A percentile compares a stretch with the other conserved stretches of the same genome.
These are phyloP conservation scores for Physcia stellaris DNA, from an alignment of 495 filamentous ascomycete genomes.

Conservation along the genomic window DNA sequence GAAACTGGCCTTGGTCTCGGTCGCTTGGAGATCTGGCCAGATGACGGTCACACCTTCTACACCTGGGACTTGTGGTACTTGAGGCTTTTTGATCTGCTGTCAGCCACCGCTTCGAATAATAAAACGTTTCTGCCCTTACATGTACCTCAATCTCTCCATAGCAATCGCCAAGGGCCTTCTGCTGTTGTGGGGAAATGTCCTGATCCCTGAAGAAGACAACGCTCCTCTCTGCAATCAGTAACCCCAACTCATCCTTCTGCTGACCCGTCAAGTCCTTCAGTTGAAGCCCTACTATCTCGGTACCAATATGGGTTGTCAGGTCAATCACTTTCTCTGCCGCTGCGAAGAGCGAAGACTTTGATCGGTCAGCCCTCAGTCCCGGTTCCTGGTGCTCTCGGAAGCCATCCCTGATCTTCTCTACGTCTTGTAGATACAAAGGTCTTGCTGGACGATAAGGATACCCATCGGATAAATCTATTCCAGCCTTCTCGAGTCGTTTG, in stretches of 20 bases:
- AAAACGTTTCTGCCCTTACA: constrained; percentile 25
- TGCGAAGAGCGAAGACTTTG: constrained; percentile 48
- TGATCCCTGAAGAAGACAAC: constrained; percentile 69
- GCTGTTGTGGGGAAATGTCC: constrained; percentile 54
- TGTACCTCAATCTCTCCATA: constrained; percentile 57
- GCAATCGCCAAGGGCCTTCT: constrained; percentile 50
- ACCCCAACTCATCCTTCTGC: constrained; percentile 57
- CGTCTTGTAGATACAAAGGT: constrained; percentile 54
- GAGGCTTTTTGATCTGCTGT: constrained; percentile 32
- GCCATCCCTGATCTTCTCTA: constrained; percentile 44
- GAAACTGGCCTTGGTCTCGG: constrained; percentile 40
- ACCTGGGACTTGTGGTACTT: constrained; percentile 57
- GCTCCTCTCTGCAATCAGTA: constrained; percentile 57
- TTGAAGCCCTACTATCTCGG: constrained; percentile 56
- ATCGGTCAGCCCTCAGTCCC: constrained; percentile 50
- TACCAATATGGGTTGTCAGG: constrained; percentile 54
- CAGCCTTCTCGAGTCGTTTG: constrained; percentile 45
- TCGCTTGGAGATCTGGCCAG: constrained; percentile 51
- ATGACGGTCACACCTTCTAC: no score
- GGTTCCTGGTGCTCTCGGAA: constrained; percentile 46
- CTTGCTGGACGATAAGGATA: constrained; percentile 54
- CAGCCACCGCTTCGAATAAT: neutral
- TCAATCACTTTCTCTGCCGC: constrained; percentile 54
- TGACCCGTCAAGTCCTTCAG: constrained; percentile 52
- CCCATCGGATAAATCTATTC: constrained; percentile 47